A percentile compares a stretch with the other conserved stretches of the same genome.
phyloP scores from a whole-genome alignment of 345 rosid genomes.

The Hibiscus mutabilis region DNA sequence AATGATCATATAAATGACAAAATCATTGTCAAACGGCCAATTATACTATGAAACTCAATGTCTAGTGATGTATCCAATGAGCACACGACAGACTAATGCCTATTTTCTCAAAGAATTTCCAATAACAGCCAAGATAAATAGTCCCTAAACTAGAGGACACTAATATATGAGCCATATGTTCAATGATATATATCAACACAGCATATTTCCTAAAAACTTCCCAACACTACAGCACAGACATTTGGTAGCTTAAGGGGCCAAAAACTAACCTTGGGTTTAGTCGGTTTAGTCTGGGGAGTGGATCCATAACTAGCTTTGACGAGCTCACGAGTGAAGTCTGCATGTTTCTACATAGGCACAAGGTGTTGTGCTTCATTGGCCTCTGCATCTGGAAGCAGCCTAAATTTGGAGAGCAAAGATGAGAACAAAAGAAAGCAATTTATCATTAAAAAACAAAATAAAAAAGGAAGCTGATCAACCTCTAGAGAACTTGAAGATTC shows the following conservation, averaged over 20 bases:
- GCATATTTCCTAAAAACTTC: not conserved
- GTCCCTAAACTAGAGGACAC: not conserved
- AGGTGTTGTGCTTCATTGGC: conserved; percentile 22
- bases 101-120: not conserved
- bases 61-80: not conserved
- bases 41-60: not conserved
- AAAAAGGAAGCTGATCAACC: conserved; percentile 14
- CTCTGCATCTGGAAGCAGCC: conserved; percentile 19
- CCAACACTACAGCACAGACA: not conserved
- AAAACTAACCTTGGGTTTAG: conserved; percentile 19
- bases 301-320: conserved; percentile 56
- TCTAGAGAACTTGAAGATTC: conserved; percentile 11
- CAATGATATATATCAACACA: not conserved
- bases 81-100: not conserved
- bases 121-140: not conserved
- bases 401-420: conserved; percentile 16
- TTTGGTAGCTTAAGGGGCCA: not conserved
- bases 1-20: not conserved
- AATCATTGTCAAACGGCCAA: not conserved
- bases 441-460: not conserved
- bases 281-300: conserved; percentile 23
- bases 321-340: conserved; percentile 47
- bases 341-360: conserved; percentile 41
- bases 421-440: not conserved
- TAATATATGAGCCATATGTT: too few species aligned